phyloP scores from a whole-genome alignment of 2,329 filamentous ascomycete genomes.

The Furcasterigmium sp. region DNA sequence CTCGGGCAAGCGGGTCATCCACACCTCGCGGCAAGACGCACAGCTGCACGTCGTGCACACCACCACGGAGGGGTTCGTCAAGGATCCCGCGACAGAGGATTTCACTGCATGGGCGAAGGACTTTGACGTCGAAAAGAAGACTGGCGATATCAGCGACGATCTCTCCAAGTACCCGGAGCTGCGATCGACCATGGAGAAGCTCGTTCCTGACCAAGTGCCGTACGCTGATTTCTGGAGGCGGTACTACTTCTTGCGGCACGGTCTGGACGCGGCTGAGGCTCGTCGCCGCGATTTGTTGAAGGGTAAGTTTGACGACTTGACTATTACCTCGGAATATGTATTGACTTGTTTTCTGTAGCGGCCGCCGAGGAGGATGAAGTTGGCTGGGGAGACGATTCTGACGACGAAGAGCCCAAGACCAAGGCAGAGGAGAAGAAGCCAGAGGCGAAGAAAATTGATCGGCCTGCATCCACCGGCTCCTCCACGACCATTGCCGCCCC shows the following conservation, averaged over 20 bases:
- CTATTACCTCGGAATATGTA: neutral
- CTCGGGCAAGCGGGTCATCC: slow-evolving; percentile 85
- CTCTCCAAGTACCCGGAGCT: slow-evolving; percentile 83
- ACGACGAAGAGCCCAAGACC: slow-evolving; percentile 29
- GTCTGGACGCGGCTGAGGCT: slow-evolving; percentile 89
- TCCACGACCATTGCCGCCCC: slow-evolving; percentile 57
- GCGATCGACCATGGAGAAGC: slow-evolving; percentile 83
- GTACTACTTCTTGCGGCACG: slow-evolving; percentile 91
- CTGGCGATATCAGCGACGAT: slow-evolving; percentile 74
- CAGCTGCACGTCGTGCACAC: slow-evolving; percentile 95
- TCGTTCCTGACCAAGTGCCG: slow-evolving; percentile 89
- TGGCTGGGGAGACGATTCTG: slow-evolving; percentile 68
- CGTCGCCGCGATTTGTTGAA: slow-evolving; percentile 85
- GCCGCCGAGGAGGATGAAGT: slow-evolving; percentile 69
- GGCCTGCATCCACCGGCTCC: slow-evolving; percentile 46
- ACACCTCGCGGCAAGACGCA: slow-evolving; percentile 89
- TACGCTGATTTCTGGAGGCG: slow-evolving; percentile 89
- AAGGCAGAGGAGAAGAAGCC: slow-evolving; percentile 21
- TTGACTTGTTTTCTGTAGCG: slow-evolving; percentile 32
- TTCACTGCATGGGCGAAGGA: slow-evolving; percentile 67
- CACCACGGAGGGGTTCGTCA: slow-evolving; percentile 72
- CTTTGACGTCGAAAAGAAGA: slow-evolving; percentile 82
- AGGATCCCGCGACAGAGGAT: slow-evolving; percentile 71
- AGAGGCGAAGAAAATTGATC: slow-evolving; percentile 20
- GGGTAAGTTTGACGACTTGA: slow-evolving; percentile 50